Evolutionary conservation across 176 grass and related monocot species (phyloP).

Genomic region (Rhynchospora pubera): DNA sequence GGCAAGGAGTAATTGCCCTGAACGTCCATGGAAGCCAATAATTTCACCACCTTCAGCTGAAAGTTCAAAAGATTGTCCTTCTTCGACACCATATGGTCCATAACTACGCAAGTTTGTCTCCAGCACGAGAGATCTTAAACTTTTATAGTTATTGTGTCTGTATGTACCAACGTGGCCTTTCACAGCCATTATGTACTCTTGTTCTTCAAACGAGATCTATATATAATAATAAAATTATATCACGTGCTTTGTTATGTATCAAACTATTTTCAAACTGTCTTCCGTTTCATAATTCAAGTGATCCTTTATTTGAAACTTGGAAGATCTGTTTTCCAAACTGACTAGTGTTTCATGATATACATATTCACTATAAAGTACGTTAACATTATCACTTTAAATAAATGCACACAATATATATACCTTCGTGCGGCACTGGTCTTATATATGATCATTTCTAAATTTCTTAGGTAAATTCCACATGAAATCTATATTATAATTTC

Average conservation of each 20-base stretch:
- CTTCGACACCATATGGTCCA: slow-evolving; percentile 36
- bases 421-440: background rate
- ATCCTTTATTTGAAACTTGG: background rate
- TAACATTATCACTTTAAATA: background rate
- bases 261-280: background rate
- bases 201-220: slow-evolving; percentile 29
- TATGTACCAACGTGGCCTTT: slow-evolving; percentile 27
- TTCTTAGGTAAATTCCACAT: background rate
- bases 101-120: slow-evolving; percentile 23
- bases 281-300: background rate
- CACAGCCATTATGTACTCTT: slow-evolving; percentile 33
- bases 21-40: slow-evolving; percentile 46
- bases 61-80: slow-evolving; percentile 35
- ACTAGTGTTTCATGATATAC: background rate
- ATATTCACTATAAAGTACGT: background rate
- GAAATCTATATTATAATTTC: too few relatives aligned
- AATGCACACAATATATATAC: background rate
- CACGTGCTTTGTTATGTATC: background rate
- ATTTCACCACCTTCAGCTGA: slow-evolving; percentile 33
- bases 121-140: slow-evolving; percentile 33
- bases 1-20: slow-evolving; percentile 34
- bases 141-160: background rate
- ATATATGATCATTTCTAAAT: background rate
- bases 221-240: background rate
- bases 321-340: background rate